These are phyloP conservation scores for Leonotis leonurus DNA, from an alignment of 257 asterid species.

Conservation along the genomic window DNA sequence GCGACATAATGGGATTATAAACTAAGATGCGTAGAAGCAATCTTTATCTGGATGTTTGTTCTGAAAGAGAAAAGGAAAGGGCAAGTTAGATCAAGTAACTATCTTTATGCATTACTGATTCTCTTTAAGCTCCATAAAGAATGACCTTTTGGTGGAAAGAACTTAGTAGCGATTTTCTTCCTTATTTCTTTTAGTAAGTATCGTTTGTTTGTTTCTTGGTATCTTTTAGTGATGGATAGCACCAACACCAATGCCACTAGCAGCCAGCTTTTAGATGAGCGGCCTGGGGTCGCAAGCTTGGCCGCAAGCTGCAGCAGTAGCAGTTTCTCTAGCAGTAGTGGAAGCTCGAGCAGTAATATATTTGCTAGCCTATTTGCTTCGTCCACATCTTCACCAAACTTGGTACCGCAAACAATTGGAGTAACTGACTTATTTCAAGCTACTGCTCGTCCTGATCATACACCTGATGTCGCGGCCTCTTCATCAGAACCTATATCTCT, in stretches of 20 bases:
- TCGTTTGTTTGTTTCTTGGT: too few species aligned
- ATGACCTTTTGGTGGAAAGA: constrained; percentile 1
- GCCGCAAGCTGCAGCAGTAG: constrained; percentile 38
- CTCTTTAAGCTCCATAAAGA: too few species aligned
- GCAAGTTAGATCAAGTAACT: too few species aligned
- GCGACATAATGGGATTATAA: too few species aligned
- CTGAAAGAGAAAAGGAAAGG: too few species aligned
- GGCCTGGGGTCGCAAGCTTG: constrained; percentile 26
- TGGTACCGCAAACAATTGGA: constrained; percentile 46
- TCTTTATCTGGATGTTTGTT: too few species aligned
- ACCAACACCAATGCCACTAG: constrained; percentile 22
- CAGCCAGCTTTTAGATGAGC: constrained; percentile 39
- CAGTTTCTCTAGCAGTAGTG: constrained; percentile 44
- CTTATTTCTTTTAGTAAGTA: too few species aligned
- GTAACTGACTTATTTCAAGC: too few species aligned
- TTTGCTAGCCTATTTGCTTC: constrained; percentile 71
- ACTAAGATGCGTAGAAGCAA: too few species aligned
- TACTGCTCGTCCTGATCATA: too few species aligned
- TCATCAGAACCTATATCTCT: constrained; percentile 56
- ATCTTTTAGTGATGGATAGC: too few species aligned
- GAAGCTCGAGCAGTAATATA: constrained; percentile 48
- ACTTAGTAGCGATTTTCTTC: not conserved
- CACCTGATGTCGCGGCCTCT: constrained; percentile 30
- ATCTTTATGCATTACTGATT: too few species aligned
- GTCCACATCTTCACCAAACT: constrained; percentile 45